Evolutionary conservation across 2,329 filamentous ascomycete species (phyloP).

Genomic region (Ophiocordyceps camponoti-floridani): DNA sequence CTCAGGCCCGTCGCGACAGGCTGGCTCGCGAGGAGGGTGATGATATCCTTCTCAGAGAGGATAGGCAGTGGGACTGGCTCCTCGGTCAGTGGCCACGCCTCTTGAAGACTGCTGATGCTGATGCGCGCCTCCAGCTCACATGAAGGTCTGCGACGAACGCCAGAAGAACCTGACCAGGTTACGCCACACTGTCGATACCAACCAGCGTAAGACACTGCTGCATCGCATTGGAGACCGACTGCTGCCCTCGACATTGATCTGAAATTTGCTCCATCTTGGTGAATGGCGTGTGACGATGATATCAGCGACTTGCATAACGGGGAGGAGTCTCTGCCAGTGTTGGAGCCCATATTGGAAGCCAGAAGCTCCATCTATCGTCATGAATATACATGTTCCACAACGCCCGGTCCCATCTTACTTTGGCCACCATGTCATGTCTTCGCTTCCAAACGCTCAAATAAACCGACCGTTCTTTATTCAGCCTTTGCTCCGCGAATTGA

Average conservation of each 20-base stretch:
- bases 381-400: conserved; percentile 19
- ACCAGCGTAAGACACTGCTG: conserved; percentile 18
- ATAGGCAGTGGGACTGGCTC: conserved; percentile 43
- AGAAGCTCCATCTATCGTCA: conserved; percentile 11
- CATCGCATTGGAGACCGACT: conserved; percentile 20
- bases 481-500: conserved; percentile 71
- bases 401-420: conserved; percentile 14
- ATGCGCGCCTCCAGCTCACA: conserved; percentile 22
- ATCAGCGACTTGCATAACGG: neutral
- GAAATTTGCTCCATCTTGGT: neutral
- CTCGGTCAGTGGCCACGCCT: conserved; percentile 26
- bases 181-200: conserved; percentile 18
- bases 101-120: neutral
- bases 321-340: neutral
- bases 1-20: conserved; percentile 35
- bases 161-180: conserved; percentile 27
- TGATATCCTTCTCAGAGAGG: conserved; percentile 36
- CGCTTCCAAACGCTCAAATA: neutral
- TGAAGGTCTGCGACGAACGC: conserved; percentile 31
- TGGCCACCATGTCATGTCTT: neutral
- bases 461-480: conserved; percentile 12
- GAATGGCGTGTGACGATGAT: neutral
- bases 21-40: conserved; percentile 36
- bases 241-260: conserved; percentile 3
- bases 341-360: neutral